Conservation (phyloP, 2,329 filamentous ascomycete species). For the Talaromyces pinophilus region DNA sequence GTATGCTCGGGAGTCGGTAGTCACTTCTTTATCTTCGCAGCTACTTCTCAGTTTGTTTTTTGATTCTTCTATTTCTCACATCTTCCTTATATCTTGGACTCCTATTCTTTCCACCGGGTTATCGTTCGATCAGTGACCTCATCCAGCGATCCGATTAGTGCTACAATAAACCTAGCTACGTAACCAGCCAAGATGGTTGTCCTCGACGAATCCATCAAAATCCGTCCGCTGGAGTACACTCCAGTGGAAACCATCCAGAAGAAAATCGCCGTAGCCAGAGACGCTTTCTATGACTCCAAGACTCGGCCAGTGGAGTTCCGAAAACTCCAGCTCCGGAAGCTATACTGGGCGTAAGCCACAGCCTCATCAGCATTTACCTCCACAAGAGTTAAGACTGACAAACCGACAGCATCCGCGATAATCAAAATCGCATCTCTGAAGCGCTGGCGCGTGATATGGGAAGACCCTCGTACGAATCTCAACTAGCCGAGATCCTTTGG, state of each 20-base stretch:
- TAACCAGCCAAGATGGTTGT: slow-evolving; percentile 16
- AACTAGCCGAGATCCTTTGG: slow-evolving; percentile 75
- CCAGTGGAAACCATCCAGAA: slow-evolving; percentile 65
- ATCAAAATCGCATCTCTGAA: slow-evolving; percentile 69
- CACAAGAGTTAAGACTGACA: neutral
- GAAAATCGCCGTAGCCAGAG: slow-evolving; percentile 62
- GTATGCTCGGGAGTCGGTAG: neutral
- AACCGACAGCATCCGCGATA: slow-evolving; percentile 65
- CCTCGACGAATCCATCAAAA: slow-evolving; percentile 26
- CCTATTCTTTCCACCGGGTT: too few species aligned
- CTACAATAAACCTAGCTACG: neutral
- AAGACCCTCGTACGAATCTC: slow-evolving; percentile 74
- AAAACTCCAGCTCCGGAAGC: slow-evolving; percentile 81
- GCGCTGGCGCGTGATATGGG: slow-evolving; percentile 76
- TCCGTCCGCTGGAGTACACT: slow-evolving; percentile 60
- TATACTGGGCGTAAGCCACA: slow-evolving; percentile 76
- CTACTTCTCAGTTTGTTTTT: too few species aligned
- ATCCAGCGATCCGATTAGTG: neutral
- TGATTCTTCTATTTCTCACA: neutral
- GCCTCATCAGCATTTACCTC: neutral
- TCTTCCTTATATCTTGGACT: neutral
- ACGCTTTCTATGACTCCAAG: slow-evolving; percentile 74
- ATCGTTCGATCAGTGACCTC: neutral
- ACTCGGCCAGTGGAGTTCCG: slow-evolving; percentile 83
- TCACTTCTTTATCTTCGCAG: neutral